Evolutionary conservation across 257 asterid genomes (phyloP), one percentile per base, ranked within the genome.

Genomic region (Pogostemon cablin): DNA sequence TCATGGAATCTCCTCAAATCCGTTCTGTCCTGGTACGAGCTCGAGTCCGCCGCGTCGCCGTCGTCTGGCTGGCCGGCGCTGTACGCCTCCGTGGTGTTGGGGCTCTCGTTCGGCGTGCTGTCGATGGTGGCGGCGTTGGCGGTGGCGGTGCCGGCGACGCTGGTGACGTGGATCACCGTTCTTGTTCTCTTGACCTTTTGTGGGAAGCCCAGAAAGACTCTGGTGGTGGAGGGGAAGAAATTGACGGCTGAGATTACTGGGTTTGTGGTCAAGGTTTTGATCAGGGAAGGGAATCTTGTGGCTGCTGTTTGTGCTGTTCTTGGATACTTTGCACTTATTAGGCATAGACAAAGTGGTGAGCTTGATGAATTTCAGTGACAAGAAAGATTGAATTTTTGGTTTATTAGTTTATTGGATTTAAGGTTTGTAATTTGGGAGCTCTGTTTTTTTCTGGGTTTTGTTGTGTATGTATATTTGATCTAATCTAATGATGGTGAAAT

Each of bases 91-190:
- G 80, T 78, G 39, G 73, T 84, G 0, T 67, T 92, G 41, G 98
- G 98, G 2, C 40, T 77, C 20, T 87, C 92, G 9, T 92, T 92
- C 73, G 98, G 98, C 39, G 42, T 90, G 8, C 85, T 92, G 0
- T 92, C 98, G 0, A 83, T 87, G 88, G 96, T 86, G 72, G 90
- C 96, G 40, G 97, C 97, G 59, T 65, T 90, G 67, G 92, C 93
- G 50, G 98, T 92, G 46, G 98, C 85, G 2, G 91, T 90, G 3
- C 98, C 98, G 44, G 98, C 98, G 39, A 92, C 96, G 0, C 62
- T 92, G 75, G 90, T 92, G 55, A 92, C 96, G 8, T 92, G 98
- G 96, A 90, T 90, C 2, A 80, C 97, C 2, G 86, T 92, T 57
- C 87, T 92, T 17, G 97, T 92, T 74, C 72, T 92, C 38, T 61